Percentiles rank a stretch among this genome's conserved stretches.
phyloP scores from a whole-genome alignment of 306 rosid species.

The Luffa acutangula region DNA sequence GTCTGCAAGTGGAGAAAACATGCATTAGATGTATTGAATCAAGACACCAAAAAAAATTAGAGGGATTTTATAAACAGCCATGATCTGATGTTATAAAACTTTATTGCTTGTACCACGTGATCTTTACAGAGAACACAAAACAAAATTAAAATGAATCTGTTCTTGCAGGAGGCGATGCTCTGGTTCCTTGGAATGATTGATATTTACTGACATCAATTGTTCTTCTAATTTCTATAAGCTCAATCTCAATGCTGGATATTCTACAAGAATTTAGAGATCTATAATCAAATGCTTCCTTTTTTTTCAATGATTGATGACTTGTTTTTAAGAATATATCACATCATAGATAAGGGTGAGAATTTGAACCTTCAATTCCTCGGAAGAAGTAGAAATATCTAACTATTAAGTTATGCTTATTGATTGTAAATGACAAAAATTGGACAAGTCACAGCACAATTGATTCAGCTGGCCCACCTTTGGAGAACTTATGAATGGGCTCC shows the following conservation, averaged over 20 bases:
- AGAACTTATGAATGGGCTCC: conserved; percentile 54
- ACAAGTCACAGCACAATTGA: neutral
- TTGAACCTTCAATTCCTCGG: no score
- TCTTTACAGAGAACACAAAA: neutral
- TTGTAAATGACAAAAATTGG: neutral
- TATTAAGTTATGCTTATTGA: neutral
- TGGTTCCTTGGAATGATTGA: neutral
- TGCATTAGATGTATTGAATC: neutral
- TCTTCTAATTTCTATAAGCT: neutral
- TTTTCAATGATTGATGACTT: neutral
- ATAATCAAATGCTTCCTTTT: neutral
- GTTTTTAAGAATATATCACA: neutral
- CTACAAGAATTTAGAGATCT: neutral
- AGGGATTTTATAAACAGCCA: neutral
- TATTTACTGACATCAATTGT: neutral
- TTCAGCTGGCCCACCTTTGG: conserved; percentile 39
- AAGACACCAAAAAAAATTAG: neutral
- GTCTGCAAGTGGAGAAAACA: conserved; percentile 29
- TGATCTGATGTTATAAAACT: neutral
- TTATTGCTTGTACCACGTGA: neutral
- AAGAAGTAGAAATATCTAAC: neutral
- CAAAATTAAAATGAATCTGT: neutral
- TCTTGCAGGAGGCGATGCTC: neutral
- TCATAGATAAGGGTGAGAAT: no score
- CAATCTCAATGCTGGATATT: neutral